Percentiles rank a stretch among this genome's conserved stretches.
These are phyloP conservation scores for Talaromyces sp. DNA, from an alignment of 2,329 filamentous ascomycete species.

Conservation along the genomic window DNA sequence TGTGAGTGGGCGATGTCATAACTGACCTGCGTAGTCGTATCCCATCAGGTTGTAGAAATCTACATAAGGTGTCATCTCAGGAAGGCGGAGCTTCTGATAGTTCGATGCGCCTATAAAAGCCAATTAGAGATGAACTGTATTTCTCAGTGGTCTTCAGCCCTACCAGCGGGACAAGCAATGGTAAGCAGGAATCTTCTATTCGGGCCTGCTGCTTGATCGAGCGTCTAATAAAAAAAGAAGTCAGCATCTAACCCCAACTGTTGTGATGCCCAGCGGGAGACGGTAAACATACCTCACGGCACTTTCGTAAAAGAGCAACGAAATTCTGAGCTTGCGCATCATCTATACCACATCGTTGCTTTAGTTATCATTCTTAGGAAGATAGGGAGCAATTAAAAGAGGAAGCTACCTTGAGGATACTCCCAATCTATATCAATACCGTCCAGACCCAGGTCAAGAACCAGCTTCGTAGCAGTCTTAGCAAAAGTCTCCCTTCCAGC, in stretches of 20 bases:
- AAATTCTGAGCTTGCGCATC: slow-evolving; percentile 43
- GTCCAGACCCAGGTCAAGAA: slow-evolving; percentile 75
- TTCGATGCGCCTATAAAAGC: slow-evolving; percentile 32
- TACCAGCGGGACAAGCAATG: slow-evolving; percentile 49
- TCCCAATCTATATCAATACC: slow-evolving; percentile 27
- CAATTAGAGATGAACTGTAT: slow-evolving; percentile 24
- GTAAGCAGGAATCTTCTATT: slow-evolving; percentile 48
- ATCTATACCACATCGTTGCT: slow-evolving; percentile 26
- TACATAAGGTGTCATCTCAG: slow-evolving; percentile 46
- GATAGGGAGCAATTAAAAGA: neutral
- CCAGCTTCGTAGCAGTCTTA: slow-evolving; percentile 65
- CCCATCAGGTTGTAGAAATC: slow-evolving; percentile 50
- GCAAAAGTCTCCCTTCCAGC: slow-evolving; percentile 65
- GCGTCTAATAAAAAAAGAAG: slow-evolving; percentile 24
- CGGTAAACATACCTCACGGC: slow-evolving; percentile 34
- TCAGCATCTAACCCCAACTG: neutral
- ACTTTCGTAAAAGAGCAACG: slow-evolving; percentile 43
- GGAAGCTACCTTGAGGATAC: slow-evolving; percentile 11
- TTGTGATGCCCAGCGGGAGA: slow-evolving; percentile 16
- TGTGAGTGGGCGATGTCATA: neutral
- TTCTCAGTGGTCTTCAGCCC: neutral
- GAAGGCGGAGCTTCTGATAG: slow-evolving; percentile 37
- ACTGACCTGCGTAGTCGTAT: slow-evolving; percentile 20
- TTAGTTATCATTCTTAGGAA: neutral
- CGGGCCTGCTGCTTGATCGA: slow-evolving; percentile 39